Percentiles rank a stretch among this genome's conserved stretches.
Evolutionary conservation across 768 basidiomycete genomes (phyloP).

Genomic region (Lactifluus rugatus): DNA sequence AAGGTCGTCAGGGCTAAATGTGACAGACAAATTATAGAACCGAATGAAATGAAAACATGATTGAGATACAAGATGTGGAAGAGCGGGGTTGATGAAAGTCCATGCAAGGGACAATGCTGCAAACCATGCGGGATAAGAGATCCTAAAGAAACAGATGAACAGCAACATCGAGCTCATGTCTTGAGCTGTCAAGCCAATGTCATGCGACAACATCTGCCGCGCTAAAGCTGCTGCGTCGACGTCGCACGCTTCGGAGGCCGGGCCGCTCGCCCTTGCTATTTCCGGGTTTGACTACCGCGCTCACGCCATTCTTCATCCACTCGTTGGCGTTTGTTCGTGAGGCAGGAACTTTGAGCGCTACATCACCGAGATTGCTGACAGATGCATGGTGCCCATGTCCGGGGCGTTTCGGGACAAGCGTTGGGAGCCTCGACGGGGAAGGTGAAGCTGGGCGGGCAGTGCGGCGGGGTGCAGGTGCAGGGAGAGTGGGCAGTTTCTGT

Average conservation of each 20-base stretch:
- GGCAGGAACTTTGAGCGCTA: slow-evolving; percentile 32
- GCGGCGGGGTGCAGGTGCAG: slow-evolving; percentile 28
- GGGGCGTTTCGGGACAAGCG: slow-evolving; percentile 43
- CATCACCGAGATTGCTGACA: slow-evolving; percentile 40
- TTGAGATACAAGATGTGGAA: slow-evolving; percentile 2
- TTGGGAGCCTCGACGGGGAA: slow-evolving; percentile 69
- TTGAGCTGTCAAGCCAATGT: slow-evolving; percentile 8
- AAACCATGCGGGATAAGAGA: slow-evolving; percentile 3
- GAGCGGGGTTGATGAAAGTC: not conserved
- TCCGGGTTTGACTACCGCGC: slow-evolving; percentile 60
- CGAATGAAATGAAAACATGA: slow-evolving; percentile 8
- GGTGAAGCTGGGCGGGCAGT: slow-evolving; percentile 49
- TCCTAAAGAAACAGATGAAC: slow-evolving; percentile 8
- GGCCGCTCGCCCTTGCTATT: slow-evolving; percentile 61
- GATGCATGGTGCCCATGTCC: slow-evolving; percentile 33
- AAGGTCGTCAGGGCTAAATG: slow-evolving; percentile 8
- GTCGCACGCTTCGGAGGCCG: slow-evolving; percentile 59
- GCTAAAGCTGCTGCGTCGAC: slow-evolving; percentile 81
- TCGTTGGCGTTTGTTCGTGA: slow-evolving; percentile 25
- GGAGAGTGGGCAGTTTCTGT: slow-evolving; percentile 23
- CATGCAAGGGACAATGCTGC: slow-evolving; percentile 4
- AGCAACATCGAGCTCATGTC: slow-evolving; percentile 6
- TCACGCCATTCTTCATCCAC: slow-evolving; percentile 70
- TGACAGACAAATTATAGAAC: slow-evolving; percentile 14
- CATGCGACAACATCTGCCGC: slow-evolving; percentile 76